A percentile compares a stretch with the other conserved stretches of the same genome.
These are phyloP conservation scores for Tetracladium marchalianum DNA, from an alignment of 495 filamentous ascomycete genomes.

Conservation along the genomic window DNA sequence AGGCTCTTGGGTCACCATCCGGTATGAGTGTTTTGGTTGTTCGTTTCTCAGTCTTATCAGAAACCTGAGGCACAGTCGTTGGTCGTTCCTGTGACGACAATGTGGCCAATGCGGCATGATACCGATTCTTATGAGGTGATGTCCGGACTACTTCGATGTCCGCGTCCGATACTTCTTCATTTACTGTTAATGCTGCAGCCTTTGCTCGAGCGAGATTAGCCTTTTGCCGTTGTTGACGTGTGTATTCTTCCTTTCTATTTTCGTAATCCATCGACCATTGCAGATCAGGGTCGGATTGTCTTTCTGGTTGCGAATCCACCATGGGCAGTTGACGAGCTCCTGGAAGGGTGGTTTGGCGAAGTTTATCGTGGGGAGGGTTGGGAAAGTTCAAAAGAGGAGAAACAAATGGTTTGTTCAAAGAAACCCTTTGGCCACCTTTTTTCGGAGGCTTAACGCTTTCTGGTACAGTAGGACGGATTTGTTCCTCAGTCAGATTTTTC, in stretches of 20 bases:
- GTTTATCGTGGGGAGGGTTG: background rate
- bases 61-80: background rate
- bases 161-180: background rate
- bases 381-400: slow-evolving; percentile 14
- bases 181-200: background rate
- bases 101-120: slow-evolving; percentile 24
- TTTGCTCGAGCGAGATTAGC: slow-evolving; percentile 3
- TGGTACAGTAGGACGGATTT: too few relatives aligned
- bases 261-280: slow-evolving; percentile 27
- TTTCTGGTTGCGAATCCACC: background rate
- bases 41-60: background rate
- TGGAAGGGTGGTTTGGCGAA: slow-evolving; percentile 10
- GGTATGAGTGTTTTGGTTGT: slow-evolving; percentile 19
- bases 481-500: slow-evolving; percentile 9
- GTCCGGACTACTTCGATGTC: background rate
- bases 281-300: slow-evolving; percentile 15
- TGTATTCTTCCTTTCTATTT: slow-evolving; percentile 22
- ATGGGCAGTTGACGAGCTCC: background rate
- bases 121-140: slow-evolving; percentile 29
- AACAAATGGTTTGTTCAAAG: slow-evolving; percentile 25
- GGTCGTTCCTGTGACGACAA: slow-evolving; percentile 14
- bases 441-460: too few relatives aligned
- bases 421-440: too few relatives aligned
- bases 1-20: slow-evolving; percentile 28
- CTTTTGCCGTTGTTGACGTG: slow-evolving; percentile 17